Conservation (phyloP, 2,329 filamentous ascomycete genomes). For the Cladophialophora bantiana region DNA sequence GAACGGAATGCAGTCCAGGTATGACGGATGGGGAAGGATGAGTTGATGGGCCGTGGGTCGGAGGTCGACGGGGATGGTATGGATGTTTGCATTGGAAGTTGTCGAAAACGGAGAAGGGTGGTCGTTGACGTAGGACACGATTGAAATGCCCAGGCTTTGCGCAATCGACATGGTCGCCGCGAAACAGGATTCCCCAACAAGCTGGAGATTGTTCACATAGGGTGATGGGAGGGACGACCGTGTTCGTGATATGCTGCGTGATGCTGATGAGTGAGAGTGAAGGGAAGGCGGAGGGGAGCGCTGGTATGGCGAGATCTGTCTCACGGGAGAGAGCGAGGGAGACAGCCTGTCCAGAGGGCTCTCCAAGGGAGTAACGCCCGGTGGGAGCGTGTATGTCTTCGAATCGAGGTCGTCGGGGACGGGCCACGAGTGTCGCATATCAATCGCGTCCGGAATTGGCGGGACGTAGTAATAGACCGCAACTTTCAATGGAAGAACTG, state of each 20-base stretch:
- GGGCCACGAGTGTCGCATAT: conserved; percentile 30
- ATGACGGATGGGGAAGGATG: conserved; percentile 32
- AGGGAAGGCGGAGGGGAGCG: background rate
- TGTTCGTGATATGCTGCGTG: conserved; percentile 4
- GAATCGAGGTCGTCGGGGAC: conserved; percentile 17
- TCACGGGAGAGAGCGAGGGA: background rate
- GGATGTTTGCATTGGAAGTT: conserved; percentile 24
- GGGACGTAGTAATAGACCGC: conserved; percentile 31
- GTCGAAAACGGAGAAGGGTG: conserved; percentile 34
- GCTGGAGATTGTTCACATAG: conserved; percentile 32
- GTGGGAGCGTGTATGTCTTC: conserved; percentile 29
- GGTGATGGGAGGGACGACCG: conserved; percentile 26
- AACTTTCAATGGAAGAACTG: conserved; percentile 21
- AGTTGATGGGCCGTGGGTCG: conserved; percentile 30
- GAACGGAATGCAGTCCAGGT: conserved; percentile 35
- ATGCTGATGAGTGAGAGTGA: conserved; percentile 1
- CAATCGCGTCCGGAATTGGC: conserved; percentile 18
- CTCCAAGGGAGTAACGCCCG: background rate
- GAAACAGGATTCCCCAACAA: conserved; percentile 35
- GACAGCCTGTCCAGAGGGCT: background rate
- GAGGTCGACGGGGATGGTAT: conserved; percentile 28
- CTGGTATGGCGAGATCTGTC: background rate
- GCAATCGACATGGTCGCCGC: conserved; percentile 33
- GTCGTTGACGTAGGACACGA: conserved; percentile 34
- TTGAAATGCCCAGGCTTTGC: conserved; percentile 26